Evolutionary conservation across 2,329 filamentous ascomycete genomes (phyloP), one percentile per base, ranked within the genome.

Genomic region (Trichoderma sp.): DNA sequence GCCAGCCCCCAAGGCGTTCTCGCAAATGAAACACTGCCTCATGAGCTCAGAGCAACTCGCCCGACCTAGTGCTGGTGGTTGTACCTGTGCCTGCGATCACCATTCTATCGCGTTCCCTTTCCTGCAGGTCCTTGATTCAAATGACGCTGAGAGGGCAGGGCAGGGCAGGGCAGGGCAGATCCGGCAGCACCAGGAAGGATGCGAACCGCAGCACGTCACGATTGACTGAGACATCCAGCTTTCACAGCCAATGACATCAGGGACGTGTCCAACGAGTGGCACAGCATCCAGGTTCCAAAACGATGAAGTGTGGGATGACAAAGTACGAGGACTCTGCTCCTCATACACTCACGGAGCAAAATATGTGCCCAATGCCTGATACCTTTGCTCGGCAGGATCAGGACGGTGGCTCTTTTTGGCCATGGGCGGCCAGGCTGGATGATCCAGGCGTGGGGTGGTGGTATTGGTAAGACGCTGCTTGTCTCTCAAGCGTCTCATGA

Each of bases 1-100:
- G 41, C 60, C 60, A 63, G 60, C 60, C 60, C 61, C 61, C 61
- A 44, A 64, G 61, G 61, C 61, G 52, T 64, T 57, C 61, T 64
- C n/a, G 52, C 45, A n/a, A 21, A n/a, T 10, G 43, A 28, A 60
- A 54, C 63, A 65, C 55, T 43, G 63, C 63, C 63, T 45, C 52
- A 55, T 50, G 54, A 34, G 14, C 47, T 62, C 39, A 50, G 39
- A 26, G 9, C 39, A 39, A 4, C 7, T 34, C 30, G 30, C 30
- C 30, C 34, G 14, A 14, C 5, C 34, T 39, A 39, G 34, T 14
- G 9, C 34, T 5, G 14, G 34, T 39, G 34, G 12, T 14, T 14
- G 34, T 39, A 10, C 34, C 10, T 39, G 34, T 39, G 34, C 9
- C 12, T 39, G 34, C 52, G 9, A 39, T 58, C 55, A 47, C 55